phyloP scores from a whole-genome alignment of 2,329 filamentous ascomycete species.

The Epichloe sp. region DNA sequence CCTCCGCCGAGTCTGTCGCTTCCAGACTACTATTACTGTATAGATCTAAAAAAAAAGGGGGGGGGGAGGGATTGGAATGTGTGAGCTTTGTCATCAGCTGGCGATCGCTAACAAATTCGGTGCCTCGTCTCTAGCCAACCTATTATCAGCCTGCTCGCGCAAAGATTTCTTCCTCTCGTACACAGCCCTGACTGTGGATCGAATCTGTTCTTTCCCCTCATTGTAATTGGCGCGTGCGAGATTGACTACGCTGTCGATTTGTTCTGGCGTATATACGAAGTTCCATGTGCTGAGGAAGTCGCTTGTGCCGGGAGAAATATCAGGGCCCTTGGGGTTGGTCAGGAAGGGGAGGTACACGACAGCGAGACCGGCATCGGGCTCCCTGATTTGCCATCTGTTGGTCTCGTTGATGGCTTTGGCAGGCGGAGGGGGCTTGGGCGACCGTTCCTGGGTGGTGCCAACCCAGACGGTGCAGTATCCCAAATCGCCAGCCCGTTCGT shows the following conservation, averaged over 20 bases:
- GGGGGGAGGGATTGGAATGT: not conserved
- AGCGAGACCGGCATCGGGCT: slow-evolving; percentile 70
- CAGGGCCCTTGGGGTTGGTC: slow-evolving; percentile 64
- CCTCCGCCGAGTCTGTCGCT: no score
- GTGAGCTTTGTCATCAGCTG: not conserved
- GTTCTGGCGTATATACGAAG: slow-evolving; percentile 84
- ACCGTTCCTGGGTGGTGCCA: slow-evolving; percentile 65
- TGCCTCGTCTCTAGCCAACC: slow-evolving; percentile 20
- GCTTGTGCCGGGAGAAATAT: slow-evolving; percentile 68
- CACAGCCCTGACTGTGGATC: slow-evolving; percentile 68
- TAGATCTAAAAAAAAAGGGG: not conserved
- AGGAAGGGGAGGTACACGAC: slow-evolving; percentile 81
- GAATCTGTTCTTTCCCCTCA: slow-evolving; percentile 68
- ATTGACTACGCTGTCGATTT: slow-evolving; percentile 73
- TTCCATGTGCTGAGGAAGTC: slow-evolving; percentile 97
- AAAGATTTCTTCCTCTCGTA: slow-evolving; percentile 79
- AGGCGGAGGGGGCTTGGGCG: slow-evolving; percentile 36
- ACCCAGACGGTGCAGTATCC: slow-evolving; percentile 95
- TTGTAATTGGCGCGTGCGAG: slow-evolving; percentile 78
- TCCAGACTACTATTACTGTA: no score
- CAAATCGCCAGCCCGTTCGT: slow-evolving; percentile 45
- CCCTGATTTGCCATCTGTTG: slow-evolving; percentile 52
- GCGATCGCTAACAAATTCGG: slow-evolving; percentile 3
- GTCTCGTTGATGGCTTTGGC: slow-evolving; percentile 45
- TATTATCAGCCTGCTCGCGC: slow-evolving; percentile 41